Evolutionary conservation across 371 early-diverging fungal genomes (phyloP).

Genomic region (Gilbertella persicaria): DNA sequence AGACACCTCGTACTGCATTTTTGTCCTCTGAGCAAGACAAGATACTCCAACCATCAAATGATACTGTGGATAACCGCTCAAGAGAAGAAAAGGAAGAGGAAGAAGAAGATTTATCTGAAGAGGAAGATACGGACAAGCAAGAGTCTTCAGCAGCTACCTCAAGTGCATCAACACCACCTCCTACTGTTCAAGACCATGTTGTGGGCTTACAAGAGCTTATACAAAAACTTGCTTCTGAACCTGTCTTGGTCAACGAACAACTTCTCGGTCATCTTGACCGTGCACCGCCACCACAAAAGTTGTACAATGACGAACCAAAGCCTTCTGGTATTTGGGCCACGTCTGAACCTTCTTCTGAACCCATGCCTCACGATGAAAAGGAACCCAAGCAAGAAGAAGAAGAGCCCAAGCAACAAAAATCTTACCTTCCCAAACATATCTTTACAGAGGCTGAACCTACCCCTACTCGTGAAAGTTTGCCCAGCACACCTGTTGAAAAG

Average conservation of each 20-base stretch:
- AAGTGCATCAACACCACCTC: neutral
- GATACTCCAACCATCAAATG: neutral
- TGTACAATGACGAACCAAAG: constrained; percentile 14
- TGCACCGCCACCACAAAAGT: neutral
- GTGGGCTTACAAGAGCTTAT: constrained; percentile 21
- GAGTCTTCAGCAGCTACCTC: neutral
- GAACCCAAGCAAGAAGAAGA: neutral
- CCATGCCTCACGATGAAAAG: neutral
- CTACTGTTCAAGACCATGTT: constrained; percentile 24
- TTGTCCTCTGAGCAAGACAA: constrained; percentile 8
- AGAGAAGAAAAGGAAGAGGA: neutral
- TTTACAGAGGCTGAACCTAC: constrained; percentile 34
- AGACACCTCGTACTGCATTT: constrained; percentile 8
- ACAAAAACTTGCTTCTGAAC: constrained; percentile 17
- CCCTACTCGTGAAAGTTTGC: constrained; percentile 16
- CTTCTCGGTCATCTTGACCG: neutral
- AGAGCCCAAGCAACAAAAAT: neutral
- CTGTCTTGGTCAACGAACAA: constrained; percentile 16
- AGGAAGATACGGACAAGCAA: neutral
- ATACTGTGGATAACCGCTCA: neutral
- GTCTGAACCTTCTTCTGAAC: neutral
- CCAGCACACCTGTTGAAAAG: constrained; percentile 5
- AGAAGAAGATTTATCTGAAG: neutral
- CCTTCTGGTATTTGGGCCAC: constrained; percentile 16
- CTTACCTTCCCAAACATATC: constrained; percentile 22